These are phyloP conservation scores for Wickerhamomyces bisporus DNA, from an alignment of 805 yeast species.

Conservation along the genomic window DNA sequence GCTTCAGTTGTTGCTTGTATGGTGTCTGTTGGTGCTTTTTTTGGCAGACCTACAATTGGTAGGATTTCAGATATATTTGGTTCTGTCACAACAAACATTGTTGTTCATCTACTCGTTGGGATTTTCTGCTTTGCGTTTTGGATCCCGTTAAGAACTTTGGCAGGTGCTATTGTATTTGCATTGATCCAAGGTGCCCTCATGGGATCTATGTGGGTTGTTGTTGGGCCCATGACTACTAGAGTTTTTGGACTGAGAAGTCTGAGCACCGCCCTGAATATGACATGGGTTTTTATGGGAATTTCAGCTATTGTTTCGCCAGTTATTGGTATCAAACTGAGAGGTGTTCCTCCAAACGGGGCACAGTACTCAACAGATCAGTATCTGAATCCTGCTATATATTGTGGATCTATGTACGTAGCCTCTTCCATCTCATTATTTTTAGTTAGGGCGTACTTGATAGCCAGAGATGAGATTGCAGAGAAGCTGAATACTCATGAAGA, in stretches of 20 bases:
- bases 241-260: constrained; percentile 50
- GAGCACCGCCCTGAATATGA: constrained; percentile 43
- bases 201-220: constrained; percentile 58
- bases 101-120: constrained; percentile 34
- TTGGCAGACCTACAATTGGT: constrained; percentile 56
- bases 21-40: constrained; percentile 50
- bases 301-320: constrained; percentile 55
- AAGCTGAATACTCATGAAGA: constrained; percentile 24
- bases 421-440: constrained; percentile 38
- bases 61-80: constrained; percentile 46
- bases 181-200: constrained; percentile 49
- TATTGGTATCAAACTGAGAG: constrained; percentile 49
- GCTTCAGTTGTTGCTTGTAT: constrained; percentile 57
- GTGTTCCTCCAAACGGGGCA: constrained; percentile 23
- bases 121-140: constrained; percentile 45
- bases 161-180: constrained; percentile 49
- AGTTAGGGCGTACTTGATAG: constrained; percentile 51
- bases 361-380: constrained; percentile 41
- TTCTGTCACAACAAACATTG: constrained; percentile 39
- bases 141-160: constrained; percentile 53
- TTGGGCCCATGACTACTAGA: constrained; percentile 46
- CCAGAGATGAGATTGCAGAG: constrained; percentile 37
- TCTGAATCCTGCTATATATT: constrained; percentile 48
- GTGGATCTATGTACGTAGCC: constrained; percentile 49
- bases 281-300: constrained; percentile 48